Base-by-base conservation (phyloP, 345 rosid species). In the Moringa oleifera region DNA sequence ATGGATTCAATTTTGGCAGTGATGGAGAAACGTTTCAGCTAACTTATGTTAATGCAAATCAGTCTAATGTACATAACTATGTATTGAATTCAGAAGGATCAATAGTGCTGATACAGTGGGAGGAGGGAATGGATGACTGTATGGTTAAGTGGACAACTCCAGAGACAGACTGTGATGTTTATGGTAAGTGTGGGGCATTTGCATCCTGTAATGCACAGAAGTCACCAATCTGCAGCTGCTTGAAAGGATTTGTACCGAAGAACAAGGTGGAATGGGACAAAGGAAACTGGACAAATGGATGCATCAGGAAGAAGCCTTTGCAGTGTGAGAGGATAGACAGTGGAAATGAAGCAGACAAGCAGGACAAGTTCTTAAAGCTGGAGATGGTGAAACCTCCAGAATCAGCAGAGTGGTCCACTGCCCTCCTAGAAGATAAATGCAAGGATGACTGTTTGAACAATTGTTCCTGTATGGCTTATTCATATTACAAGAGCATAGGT, bases 381-480 rank as follows among this genome's bases (percentile, higher is more conserved):
- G 59, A 45, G 33, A 70, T 9, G 57, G 68, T 83, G 76, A 77
- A 75, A 63, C 67, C 83, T 25, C 91, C 89, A 2, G 75, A 71
- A 59, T 61, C 53, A 41, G 73, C 79, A 4, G 68, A 68, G 36
- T 24, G 60, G 66, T 63, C 62, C 10, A 8, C 23, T 17, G 37
- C 28, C 31, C 22, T 18, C 0, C n/a, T n/a, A n/a, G 73, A 73
- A 45, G 65, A 57, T n/a, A 18, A 37, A 20, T 86, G 89, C 64
- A 67, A 51, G 53, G 33, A 58, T 2, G 10, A 25, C 20, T 84
- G 93, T 73, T 58, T 72, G 46, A 57, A 16, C n/a, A 82, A 81
- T 58, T 80, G 87, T 66, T 77, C 85, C 13, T 86, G 86, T 21
- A 53, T 68, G 0, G 91, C 91, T 56, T 83, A 83, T 57, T 75